phyloP scores from a whole-genome alignment of 345 rosid genomes.

The Gossypium ekmanianum region DNA sequence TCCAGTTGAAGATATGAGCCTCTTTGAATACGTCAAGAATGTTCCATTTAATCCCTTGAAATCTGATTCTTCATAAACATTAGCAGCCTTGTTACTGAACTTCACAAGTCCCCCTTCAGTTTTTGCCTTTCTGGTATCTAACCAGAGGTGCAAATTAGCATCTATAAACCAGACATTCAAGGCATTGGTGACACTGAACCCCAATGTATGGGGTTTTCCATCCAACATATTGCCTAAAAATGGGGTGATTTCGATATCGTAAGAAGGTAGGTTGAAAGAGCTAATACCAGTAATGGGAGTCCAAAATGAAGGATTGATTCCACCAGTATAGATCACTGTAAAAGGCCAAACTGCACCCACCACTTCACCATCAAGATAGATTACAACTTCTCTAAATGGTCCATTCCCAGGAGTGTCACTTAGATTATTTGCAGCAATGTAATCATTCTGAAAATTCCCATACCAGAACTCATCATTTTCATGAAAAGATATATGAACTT shows the following conservation, averaged over 20 bases:
- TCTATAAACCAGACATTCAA: slow-evolving; percentile 78
- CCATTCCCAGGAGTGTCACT: slow-evolving; percentile 62
- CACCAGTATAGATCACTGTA: slow-evolving; percentile 82
- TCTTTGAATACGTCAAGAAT: slow-evolving; percentile 41
- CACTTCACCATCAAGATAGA: slow-evolving; percentile 50
- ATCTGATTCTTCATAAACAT: slow-evolving; percentile 28
- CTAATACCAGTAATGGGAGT: slow-evolving; percentile 74
- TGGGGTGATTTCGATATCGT: slow-evolving; percentile 72
- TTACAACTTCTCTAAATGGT: slow-evolving; percentile 82
- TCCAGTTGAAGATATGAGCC: slow-evolving; percentile 50
- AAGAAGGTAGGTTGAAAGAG: slow-evolving; percentile 78
- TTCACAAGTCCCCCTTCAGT: slow-evolving; percentile 55
- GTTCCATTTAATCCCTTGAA: slow-evolving; percentile 52
- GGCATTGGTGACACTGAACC: slow-evolving; percentile 71
- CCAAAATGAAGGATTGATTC: slow-evolving; percentile 74
- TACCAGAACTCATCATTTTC: slow-evolving; percentile 94
- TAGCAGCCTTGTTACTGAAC: slow-evolving; percentile 30
- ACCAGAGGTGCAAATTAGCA: slow-evolving; percentile 91
- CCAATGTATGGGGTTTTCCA: slow-evolving; percentile 56
- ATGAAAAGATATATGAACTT: slow-evolving; percentile 84
- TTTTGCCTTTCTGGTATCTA: slow-evolving; percentile 37
- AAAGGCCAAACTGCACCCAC: slow-evolving; percentile 88
- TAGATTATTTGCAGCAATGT: slow-evolving; percentile 50
- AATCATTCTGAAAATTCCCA: slow-evolving; percentile 63
- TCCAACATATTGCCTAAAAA: slow-evolving; percentile 63